Evolutionary conservation across 2,329 filamentous ascomycete species (phyloP).

Genomic region (Ustulina deusta): DNA sequence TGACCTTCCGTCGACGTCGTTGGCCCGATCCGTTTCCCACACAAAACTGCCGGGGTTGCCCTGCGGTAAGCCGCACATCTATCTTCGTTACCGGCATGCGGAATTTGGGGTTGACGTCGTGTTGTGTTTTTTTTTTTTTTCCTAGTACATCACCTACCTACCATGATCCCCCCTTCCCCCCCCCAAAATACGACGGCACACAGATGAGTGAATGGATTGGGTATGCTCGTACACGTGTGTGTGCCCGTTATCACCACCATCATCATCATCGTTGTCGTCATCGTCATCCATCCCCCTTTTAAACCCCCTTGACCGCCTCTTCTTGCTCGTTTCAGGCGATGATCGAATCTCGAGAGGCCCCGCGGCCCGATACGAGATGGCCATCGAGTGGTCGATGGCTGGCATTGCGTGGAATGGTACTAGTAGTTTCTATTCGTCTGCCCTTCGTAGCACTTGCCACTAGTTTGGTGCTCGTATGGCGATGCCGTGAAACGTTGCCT

Average conservation of each 20-base stretch:
- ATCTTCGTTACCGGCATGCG: conserved; percentile 33
- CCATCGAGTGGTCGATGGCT: conserved; percentile 8
- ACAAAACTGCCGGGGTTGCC: conserved; percentile 32
- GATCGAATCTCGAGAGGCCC: not conserved
- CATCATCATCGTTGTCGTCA: not conserved
- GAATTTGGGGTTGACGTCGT: conserved; percentile 13
- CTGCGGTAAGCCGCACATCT: conserved; percentile 31
- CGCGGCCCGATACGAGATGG: conserved; percentile 10
- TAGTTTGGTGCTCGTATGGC: not conserved
- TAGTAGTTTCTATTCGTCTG: not conserved
- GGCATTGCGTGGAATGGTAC: conserved; percentile 2
- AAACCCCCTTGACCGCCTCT: conserved; percentile 27
- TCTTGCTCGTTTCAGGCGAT: not conserved
- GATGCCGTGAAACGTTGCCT: conserved; percentile 34
- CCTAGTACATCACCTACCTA: too few species aligned
- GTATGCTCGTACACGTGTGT: conserved; percentile 12
- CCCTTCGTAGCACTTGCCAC: not conserved
- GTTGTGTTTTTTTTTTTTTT: not conserved
- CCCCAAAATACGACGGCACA: not conserved
- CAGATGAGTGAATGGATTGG: conserved; percentile 7
- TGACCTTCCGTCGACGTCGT: conserved; percentile 40
- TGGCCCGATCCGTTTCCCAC: conserved; percentile 24
- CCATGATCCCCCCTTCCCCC: too few species aligned
- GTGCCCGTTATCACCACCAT: conserved; percentile 5
- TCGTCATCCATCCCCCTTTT: not conserved